Evolutionary conservation across 306 rosid genomes (phyloP), one percentile per base, ranked within the genome.

Genomic region (Quercus engelmannii): DNA sequence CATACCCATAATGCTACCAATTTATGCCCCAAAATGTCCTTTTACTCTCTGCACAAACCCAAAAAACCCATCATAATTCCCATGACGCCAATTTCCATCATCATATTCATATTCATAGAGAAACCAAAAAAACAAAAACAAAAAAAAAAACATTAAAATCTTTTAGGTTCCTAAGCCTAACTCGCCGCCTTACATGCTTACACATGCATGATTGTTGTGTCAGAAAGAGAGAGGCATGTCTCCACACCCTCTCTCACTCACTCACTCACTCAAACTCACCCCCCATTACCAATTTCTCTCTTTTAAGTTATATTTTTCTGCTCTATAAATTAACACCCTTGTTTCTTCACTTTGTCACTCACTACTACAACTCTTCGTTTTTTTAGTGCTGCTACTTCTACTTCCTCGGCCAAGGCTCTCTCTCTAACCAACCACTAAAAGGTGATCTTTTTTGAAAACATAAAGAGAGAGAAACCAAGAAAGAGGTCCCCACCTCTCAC

Each of bases 121-220:
- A 41, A 41, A 41, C 46, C 46, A 41, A 8, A 41, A 8, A 41
- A 8, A 6, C 2, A 38, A 8, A 7, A 38, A 7, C 2, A 80
- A 85, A 73, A 80, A 78, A n/a, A 31, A 78, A 75, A 84, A 86
- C 86, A 82, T 63, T 78, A 84, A 11, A 83, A 85, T 86, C 90
- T 88, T 88, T 84, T 80, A 79, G 90, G 83, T 83, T 88, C 89
- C 80, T 89, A 90, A 88, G 87, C 90, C 81, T 89, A 91, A 87
- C 94, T 96, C 93, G 99, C 99, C 99, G 99, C 93, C 99, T 93
- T 96, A 96, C 96, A 88, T 93, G 99, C 97, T 96, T 96, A 89
- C 98, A 86, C 86, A 79, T 89, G 89, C 93, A 96, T 93, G 99
- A 96, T 96, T 96, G 98, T 83, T 87, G 79, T 89, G 97, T 96